Base-by-base conservation (phyloP, 2,329 filamentous ascomycete genomes). In the Colletotrichum navitas region DNA sequence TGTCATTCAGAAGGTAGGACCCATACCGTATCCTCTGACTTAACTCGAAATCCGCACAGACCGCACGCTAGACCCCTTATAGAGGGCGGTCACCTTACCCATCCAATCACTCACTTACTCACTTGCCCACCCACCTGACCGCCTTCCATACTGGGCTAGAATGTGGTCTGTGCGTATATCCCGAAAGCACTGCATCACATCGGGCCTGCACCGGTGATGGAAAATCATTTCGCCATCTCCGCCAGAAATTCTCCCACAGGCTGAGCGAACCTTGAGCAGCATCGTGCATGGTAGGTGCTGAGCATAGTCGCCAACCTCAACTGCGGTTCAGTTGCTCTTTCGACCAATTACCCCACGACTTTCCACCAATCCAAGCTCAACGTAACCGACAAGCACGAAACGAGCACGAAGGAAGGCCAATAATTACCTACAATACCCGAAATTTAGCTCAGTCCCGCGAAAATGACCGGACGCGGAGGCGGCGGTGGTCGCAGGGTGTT, bases 401-500 rank as follows among this genome's bases (percentile, higher is more conserved):
- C 36, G 39, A 43, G 21, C 24, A 29, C 49, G 3, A 55, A 29
- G 36, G n/a, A 36, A 34, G 29, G 16, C 16, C 36, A 41, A 29
- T 3, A 32, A 34, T 21, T 21, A 59, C 12, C 32, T n/a, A 55
- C 11, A 24, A 26, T 2, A 12, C 14, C 10, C 41, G 18, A 54
- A 29, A 10, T 18, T 32, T 21, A 43, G 24, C 26, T 29, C 18
- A 70, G 8, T 39, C 24, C 16, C 18, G 29, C 29, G 10, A 82
- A 76, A 70, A 90, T 90, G 88, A 87, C 87, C 76, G 88, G 88
- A 78, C 87, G 88, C 78, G 87, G 86, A 77, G 88, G 87, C 79
- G 88, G 86, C 78, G 86, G 87, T 79, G 86, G 86, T 78, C 87
- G 88, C 82, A 87, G 88, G 77, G 87, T 90, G 76, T 79, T 90